Conservation (phyloP, 345 rosid genomes). For the Cardamine occulta region DNA sequence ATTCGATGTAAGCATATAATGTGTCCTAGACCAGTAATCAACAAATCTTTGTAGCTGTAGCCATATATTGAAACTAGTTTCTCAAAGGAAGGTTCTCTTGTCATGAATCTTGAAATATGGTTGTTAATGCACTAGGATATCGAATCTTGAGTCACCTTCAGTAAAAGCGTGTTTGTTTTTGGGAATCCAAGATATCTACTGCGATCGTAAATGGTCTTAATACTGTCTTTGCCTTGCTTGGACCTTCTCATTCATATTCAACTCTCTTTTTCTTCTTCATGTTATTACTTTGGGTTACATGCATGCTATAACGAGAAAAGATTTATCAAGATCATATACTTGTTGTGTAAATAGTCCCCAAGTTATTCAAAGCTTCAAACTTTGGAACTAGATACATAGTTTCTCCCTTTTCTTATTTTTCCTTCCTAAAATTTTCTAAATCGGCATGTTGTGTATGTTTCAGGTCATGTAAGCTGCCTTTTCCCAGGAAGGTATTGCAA, state of each 20-base stretch:
- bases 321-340: conserved; percentile 1
- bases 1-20: not conserved
- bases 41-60: not conserved
- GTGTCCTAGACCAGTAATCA: not conserved
- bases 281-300: not conserved
- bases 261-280: not conserved
- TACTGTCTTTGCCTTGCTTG: not conserved
- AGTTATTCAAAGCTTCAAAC: not conserved
- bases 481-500: conserved; percentile 90
- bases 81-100: conserved; percentile 4
- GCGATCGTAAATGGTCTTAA: not conserved
- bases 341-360: not conserved
- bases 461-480: conserved; percentile 93
- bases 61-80: not conserved
- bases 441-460: not conserved
- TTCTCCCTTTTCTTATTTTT: not conserved
- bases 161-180: not conserved
- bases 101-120: not conserved
- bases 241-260: conserved; percentile 8
- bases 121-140: not conserved
- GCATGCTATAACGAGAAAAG: conserved; percentile 3
- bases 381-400: not conserved
- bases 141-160: not conserved
- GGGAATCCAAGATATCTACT: not conserved
- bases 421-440: not conserved